A percentile compares a stretch with the other conserved stretches of the same genome.
These are phyloP conservation scores for Pseudozyma pruni DNA, from an alignment of 1,284 basidiomycete genomes.

Conservation along the genomic window DNA sequence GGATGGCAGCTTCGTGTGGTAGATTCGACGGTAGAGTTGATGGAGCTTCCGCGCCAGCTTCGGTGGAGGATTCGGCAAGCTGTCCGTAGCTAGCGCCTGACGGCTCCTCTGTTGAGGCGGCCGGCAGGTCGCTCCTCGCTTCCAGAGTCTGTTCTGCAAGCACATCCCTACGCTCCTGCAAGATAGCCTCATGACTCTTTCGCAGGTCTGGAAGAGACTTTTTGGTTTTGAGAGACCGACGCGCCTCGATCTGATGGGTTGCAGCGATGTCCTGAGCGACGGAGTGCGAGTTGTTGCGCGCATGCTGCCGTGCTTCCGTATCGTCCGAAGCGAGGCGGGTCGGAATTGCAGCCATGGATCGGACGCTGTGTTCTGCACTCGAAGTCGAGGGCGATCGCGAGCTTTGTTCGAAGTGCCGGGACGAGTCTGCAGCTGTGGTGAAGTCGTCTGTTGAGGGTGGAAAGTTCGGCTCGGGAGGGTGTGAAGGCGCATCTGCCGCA, in stretches of 20 bases:
- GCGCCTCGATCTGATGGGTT: slow-evolving; percentile 26
- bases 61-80: neutral
- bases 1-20: neutral
- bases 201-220: slow-evolving; percentile 89
- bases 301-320: slow-evolving; percentile 25
- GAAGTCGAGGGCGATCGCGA: neutral
- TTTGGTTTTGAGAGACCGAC: slow-evolving; percentile 47
- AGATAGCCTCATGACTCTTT: slow-evolving; percentile 70
- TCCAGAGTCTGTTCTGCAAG: slow-evolving; percentile 11
- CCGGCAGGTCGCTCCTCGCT: neutral
- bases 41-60: neutral
- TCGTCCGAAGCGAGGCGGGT: slow-evolving; percentile 6
- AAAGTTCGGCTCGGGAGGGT: neutral
- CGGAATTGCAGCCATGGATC: neutral
- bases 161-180: slow-evolving; percentile 55
- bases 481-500: neutral
- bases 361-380: neutral
- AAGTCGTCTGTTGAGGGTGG: neutral
- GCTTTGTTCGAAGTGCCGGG: neutral
- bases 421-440: neutral
- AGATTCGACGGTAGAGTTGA: neutral
- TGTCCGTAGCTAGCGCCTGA: slow-evolving; percentile 1
- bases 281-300: slow-evolving; percentile 55
- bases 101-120: neutral
- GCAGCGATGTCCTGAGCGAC: slow-evolving; percentile 37